These are phyloP conservation scores for Triangularia setosa DNA, from an alignment of 2,329 filamentous ascomycete species.

Conservation along the genomic window DNA sequence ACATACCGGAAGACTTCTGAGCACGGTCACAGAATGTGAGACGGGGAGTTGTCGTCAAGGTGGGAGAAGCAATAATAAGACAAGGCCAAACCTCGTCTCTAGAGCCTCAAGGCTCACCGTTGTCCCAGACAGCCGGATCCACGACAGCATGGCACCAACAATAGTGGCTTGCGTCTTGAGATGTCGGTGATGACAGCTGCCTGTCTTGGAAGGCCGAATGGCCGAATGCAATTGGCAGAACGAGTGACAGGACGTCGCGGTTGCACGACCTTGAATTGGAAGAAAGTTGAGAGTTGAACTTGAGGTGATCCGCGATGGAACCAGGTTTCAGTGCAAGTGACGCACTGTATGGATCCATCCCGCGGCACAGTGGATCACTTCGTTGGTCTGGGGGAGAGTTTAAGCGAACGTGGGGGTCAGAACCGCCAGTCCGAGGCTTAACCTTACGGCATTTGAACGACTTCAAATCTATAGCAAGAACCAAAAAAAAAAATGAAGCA, in stretches of 20 bases:
- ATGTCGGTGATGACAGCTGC: neutral
- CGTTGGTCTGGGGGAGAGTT: neutral
- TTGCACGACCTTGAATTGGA: neutral
- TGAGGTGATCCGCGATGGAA: neutral
- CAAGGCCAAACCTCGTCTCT: no score
- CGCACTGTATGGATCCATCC: neutral
- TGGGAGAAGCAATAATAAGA: no score
- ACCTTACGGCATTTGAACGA: neutral
- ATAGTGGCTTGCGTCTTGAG: neutral
- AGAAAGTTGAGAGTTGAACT: neutral
- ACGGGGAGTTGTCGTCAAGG: neutral
- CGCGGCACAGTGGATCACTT: neutral
- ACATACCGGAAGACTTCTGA: no score
- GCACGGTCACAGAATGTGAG: neutral
- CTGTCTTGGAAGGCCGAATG: neutral
- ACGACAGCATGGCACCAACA: neutral
- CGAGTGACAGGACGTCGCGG: neutral
- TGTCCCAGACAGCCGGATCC: neutral
- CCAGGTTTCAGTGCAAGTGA: neutral
- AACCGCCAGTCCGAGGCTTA: neutral
- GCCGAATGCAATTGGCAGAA: neutral
- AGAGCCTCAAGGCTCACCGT: neutral
- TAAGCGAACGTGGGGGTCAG: conserved; percentile 1
- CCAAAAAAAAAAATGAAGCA: no score
- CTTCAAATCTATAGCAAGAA: neutral